Conservation (phyloP, 805 yeast genomes). For the Pichia phayaonensis region DNA sequence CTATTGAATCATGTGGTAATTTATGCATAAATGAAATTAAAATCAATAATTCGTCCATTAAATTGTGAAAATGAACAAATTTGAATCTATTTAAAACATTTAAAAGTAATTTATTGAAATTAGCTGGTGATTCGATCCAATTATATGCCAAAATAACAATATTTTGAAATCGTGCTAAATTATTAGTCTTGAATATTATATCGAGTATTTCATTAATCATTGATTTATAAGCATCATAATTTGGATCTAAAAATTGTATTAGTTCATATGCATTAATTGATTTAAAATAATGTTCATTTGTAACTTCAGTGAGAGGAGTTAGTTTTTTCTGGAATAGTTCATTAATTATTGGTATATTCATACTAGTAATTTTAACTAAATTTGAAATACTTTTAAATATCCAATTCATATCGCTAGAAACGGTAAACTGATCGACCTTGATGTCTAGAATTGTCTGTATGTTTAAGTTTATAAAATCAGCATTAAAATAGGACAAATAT, state of each 20-base stretch:
- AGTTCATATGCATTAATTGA: neutral
- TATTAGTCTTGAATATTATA: neutral
- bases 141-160: neutral
- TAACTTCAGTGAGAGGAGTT: neutral
- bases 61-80: neutral
- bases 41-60: neutral
- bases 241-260: neutral
- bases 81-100: neutral
- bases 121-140: neutral
- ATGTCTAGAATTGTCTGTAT: neutral
- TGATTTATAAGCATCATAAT: neutral
- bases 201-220: neutral
- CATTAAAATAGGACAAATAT: neutral
- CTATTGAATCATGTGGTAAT: constrained; percentile 19
- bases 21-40: constrained; percentile 6
- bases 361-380: neutral
- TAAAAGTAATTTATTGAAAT: neutral
- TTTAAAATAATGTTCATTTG: neutral
- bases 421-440: neutral
- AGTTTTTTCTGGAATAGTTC: neutral
- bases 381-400: constrained; percentile 3
- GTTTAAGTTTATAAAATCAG: neutral
- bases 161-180: neutral
- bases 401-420: constrained; percentile 4
- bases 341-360: neutral